phyloP scores from a whole-genome alignment of 352 stramenopile species.

The Pythium phragmiticola region DNA sequence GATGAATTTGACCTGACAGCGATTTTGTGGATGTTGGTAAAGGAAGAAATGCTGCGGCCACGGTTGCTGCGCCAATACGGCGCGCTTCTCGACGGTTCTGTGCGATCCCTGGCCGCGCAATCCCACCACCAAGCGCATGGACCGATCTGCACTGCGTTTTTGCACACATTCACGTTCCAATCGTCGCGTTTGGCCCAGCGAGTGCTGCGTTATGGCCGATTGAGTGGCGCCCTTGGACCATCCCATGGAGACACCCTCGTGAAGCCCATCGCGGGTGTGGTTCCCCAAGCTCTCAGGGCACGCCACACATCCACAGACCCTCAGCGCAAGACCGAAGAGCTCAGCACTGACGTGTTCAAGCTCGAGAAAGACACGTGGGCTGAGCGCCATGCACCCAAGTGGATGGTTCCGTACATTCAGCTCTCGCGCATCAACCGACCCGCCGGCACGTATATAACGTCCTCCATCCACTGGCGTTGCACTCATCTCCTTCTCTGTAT shows the following conservation, averaged over 20 bases:
- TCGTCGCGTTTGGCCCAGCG: conserved; percentile 20
- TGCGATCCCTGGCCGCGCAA: not conserved
- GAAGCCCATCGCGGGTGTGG: not conserved
- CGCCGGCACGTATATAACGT: conserved; percentile 34
- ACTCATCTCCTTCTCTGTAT: not conserved
- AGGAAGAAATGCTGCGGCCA: conserved; percentile 19
- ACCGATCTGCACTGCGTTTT: not conserved
- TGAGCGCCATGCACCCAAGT: conserved; percentile 65
- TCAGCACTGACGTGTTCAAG: conserved; percentile 39
- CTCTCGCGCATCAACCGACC: conserved; percentile 83
- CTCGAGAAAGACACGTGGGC: conserved; percentile 88
- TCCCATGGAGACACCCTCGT: not conserved
- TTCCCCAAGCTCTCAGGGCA: conserved; percentile 9
- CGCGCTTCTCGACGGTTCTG: conserved; percentile 16
- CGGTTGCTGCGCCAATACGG: conserved; percentile 19
- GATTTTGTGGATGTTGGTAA: not conserved
- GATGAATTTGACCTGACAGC: not conserved
- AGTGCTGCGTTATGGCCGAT: conserved; percentile 5
- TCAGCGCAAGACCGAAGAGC: not conserved
- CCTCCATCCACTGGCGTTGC: not conserved
- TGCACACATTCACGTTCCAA: conserved; percentile 15
- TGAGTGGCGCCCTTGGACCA: not conserved
- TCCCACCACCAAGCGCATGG: not conserved
- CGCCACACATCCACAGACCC: conserved; percentile 10
- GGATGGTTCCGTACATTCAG: conserved; percentile 87